Evolutionary conservation across 441 rosid genomes (phyloP).

Genomic region (Dalechampia spathulata): DNA sequence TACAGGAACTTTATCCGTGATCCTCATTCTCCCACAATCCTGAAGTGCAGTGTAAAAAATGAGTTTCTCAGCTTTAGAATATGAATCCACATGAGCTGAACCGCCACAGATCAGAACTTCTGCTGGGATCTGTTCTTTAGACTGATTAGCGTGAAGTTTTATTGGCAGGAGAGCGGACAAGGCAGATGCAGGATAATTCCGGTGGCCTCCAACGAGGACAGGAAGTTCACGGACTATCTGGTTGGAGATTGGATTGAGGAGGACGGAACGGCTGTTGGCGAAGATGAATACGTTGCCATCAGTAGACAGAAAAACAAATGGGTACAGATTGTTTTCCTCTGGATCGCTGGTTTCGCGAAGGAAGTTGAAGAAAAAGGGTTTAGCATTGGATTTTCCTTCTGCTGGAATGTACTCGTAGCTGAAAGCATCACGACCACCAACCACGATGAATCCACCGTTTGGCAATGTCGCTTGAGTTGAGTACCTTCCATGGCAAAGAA

Average conservation of each 20-base stretch:
- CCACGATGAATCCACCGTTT: constrained; percentile 46
- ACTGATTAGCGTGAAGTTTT: constrained; percentile 12
- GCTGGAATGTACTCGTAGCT: constrained; percentile 49
- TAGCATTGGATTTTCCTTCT: constrained; percentile 27
- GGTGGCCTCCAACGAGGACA: constrained; percentile 39
- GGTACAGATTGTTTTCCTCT: constrained; percentile 63
- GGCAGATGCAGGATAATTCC: constrained; percentile 54
- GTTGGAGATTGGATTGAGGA: constrained; percentile 33
- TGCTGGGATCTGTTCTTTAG: constrained; percentile 9
- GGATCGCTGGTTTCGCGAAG: constrained; percentile 36
- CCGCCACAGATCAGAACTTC: constrained; percentile 66
- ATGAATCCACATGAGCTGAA: constrained; percentile 29
- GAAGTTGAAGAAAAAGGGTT: constrained; percentile 24
- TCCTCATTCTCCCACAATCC: constrained; percentile 43
- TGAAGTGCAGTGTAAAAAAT: constrained; percentile 28
- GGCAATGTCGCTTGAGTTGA: constrained; percentile 44
- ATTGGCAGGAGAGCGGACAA: constrained; percentile 50
- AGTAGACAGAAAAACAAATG: constrained; percentile 45
- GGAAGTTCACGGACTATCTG: constrained; percentile 38
- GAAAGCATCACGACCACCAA: constrained; percentile 50
- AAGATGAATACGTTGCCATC: constrained; percentile 66
- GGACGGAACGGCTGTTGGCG: constrained; percentile 46
- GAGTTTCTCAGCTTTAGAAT: constrained; percentile 22
- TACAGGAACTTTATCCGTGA: constrained; percentile 23
- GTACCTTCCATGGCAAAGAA: constrained; percentile 31